phyloP scores from a whole-genome alignment of 2,329 filamentous ascomycete species.

The Penicillium sp. region DNA sequence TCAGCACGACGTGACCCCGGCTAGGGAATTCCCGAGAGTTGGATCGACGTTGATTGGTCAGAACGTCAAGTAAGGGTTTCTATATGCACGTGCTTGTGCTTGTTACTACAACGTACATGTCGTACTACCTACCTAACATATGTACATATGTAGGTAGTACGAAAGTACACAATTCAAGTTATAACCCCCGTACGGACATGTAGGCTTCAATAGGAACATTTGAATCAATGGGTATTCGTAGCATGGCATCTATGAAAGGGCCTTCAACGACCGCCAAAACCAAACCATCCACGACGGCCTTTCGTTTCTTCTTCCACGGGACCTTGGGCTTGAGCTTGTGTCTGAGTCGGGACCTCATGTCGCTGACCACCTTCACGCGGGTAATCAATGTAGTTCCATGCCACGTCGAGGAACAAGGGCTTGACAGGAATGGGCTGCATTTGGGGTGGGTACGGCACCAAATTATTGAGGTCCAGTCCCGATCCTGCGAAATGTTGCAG shows the following conservation, averaged over 20 bases:
- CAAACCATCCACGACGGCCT: slow-evolving; percentile 73
- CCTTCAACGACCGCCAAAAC: slow-evolving; percentile 53
- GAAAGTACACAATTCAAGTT: no score
- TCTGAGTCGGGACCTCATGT: slow-evolving; percentile 27
- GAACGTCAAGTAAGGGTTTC: background rate
- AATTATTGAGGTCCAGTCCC: slow-evolving; percentile 69
- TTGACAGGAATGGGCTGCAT: slow-evolving; percentile 84
- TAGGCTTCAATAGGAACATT: background rate
- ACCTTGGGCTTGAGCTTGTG: background rate
- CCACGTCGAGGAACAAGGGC: slow-evolving; percentile 91
- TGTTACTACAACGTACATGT: slow-evolving; percentile 1
- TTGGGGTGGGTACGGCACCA: slow-evolving; percentile 84
- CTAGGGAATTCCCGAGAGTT: background rate
- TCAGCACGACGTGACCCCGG: slow-evolving; percentile 11
- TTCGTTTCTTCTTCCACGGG: slow-evolving; percentile 40
- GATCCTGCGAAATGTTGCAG: slow-evolving; percentile 71
- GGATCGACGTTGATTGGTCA: background rate
- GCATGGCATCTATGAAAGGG: background rate
- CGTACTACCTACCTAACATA: no score
- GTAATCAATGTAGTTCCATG: slow-evolving; percentile 97
- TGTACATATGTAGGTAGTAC: no score
- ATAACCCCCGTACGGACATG: no score
- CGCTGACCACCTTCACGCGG: slow-evolving; percentile 55
- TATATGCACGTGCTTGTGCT: background rate
- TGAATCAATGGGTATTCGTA: slow-evolving; percentile 2